A percentile compares a stretch with the other conserved stretches of the same genome.
Evolutionary conservation across 441 rosid genomes (phyloP).

Genomic region (Biscutella laevigata): DNA sequence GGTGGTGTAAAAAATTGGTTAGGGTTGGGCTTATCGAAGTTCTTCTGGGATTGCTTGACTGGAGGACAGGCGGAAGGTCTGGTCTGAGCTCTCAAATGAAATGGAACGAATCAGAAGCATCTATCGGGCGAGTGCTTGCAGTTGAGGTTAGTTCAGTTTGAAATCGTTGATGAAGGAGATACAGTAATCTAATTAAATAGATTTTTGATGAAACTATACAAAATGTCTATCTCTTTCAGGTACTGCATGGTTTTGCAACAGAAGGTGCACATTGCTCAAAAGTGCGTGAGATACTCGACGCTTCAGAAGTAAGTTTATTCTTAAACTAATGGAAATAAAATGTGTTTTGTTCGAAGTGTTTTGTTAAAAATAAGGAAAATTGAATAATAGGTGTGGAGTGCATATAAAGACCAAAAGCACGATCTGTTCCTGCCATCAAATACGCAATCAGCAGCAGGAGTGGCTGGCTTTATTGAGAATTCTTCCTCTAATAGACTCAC

Average conservation of each 20-base stretch:
- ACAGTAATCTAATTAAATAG: too few species aligned
- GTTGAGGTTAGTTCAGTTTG: constrained; percentile 51
- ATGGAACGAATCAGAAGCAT: constrained; percentile 99
- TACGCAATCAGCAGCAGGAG: constrained; percentile 92
- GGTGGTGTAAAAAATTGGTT: too few species aligned
- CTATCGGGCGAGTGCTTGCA: constrained; percentile 96
- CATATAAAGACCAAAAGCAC: constrained; percentile 94
- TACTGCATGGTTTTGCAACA: constrained; percentile 90
- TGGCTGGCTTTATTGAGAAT: constrained; percentile 89
- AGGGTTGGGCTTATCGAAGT: constrained; percentile 97
- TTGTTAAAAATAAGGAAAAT: background rate
- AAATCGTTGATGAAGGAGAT: background rate
- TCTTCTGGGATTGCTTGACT: constrained; percentile 95
- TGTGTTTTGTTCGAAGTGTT: background rate
- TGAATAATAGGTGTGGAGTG: constrained; percentile 68
- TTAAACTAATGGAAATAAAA: too few species aligned
- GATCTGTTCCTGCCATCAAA: constrained; percentile 95
- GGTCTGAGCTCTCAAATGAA: constrained; percentile 92
- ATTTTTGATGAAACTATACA: background rate
- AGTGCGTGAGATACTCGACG: constrained; percentile 76
- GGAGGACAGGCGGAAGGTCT: constrained; percentile 93
- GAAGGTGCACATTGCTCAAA: constrained; percentile 93
- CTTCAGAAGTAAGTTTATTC: constrained; percentile 66
- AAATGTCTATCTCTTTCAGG: constrained; percentile 36
- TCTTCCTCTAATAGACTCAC: constrained; percentile 62